These are phyloP conservation scores for Claviceps sp. DNA, from an alignment of 2,329 filamentous ascomycete species.

Conservation along the genomic window DNA sequence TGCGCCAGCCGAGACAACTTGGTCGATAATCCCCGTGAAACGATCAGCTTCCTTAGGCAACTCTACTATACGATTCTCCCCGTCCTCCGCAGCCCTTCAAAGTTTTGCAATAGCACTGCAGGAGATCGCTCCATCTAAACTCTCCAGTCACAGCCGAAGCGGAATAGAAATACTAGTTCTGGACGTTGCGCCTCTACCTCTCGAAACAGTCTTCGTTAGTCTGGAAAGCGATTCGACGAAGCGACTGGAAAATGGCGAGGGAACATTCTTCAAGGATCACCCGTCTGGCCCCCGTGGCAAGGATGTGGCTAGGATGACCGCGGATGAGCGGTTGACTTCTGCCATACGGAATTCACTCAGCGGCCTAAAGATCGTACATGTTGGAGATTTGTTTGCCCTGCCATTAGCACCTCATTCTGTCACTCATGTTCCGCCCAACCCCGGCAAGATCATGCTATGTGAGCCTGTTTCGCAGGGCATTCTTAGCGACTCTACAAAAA, in stretches of 20 bases:
- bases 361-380: constrained; percentile 63
- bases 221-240: constrained; percentile 70
- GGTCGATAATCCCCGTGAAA: constrained; percentile 74
- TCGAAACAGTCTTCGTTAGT: constrained; percentile 79
- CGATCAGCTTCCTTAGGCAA: constrained; percentile 52
- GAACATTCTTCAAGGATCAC: constrained; percentile 61
- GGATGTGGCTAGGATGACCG: constrained; percentile 20
- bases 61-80: constrained; percentile 68
- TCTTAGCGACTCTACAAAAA: constrained; percentile 62
- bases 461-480: constrained; percentile 88
- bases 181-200: constrained; percentile 63
- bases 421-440: constrained; percentile 71
- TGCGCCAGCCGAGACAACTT: constrained; percentile 49
- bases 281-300: constrained; percentile 28
- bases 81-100: constrained; percentile 60
- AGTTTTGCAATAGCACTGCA: constrained; percentile 64
- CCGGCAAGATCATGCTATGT: constrained; percentile 81
- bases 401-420: constrained; percentile 74
- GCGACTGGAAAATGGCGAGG: constrained; percentile 71
- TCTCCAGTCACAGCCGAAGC: constrained; percentile 56
- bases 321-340: constrained; percentile 46
- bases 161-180: constrained; percentile 75
- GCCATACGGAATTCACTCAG: constrained; percentile 64
- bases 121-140: constrained; percentile 60
- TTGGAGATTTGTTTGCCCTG: constrained; percentile 65